Evolutionary conservation across 225 moss, liverwort and hornwort species (phyloP), one percentile per base, ranked within the genome.

Genomic region (Anthoceros angustus): DNA sequence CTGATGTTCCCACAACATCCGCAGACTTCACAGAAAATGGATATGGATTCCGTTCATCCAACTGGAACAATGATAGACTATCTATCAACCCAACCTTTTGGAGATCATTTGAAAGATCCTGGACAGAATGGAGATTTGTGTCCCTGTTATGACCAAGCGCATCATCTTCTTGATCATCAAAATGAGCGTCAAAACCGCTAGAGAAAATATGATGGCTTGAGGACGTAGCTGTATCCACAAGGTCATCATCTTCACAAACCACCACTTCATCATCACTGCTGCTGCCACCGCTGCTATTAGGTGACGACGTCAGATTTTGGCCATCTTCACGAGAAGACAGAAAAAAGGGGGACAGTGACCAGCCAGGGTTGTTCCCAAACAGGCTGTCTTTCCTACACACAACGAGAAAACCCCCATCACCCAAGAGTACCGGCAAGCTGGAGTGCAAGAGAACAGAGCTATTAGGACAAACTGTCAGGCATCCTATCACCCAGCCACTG

Each of bases 201-300:
- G 71, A 77, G 0, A 41, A 76, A 69, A 74, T 25, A 55, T 66
- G 41, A 41, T 68, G 50, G 12, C 67, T 77, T 41, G 80, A 74
- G 68, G 95, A 98, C 70, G 87, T 86, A 20, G 92, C 98, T 43
- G 89, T 92, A 73, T 98, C 98, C 40, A 87, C 78, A 10, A 92
- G 78, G 45, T 92, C 98, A 62, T 98, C 98, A 60, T 89, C 88
- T 69, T 98, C 95, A 42, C 92, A 91, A 61, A 98, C 67, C 65
- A 98, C 86, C 70, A 98, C 98, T 71, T 92, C 98, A 70, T 92
- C 92, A 46, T 92, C 92, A 69, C 92, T 91, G 78, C 92, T 98
- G 69, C 92, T 92, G 42, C 83, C 98, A 66, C 87, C 98, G 77
- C 89, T 98, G 72, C 84, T 98, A 63, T 92, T 84, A 62, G 92